Conservation (phyloP, 148 eudicot genomes). For the Talinum fruticosum region DNA sequence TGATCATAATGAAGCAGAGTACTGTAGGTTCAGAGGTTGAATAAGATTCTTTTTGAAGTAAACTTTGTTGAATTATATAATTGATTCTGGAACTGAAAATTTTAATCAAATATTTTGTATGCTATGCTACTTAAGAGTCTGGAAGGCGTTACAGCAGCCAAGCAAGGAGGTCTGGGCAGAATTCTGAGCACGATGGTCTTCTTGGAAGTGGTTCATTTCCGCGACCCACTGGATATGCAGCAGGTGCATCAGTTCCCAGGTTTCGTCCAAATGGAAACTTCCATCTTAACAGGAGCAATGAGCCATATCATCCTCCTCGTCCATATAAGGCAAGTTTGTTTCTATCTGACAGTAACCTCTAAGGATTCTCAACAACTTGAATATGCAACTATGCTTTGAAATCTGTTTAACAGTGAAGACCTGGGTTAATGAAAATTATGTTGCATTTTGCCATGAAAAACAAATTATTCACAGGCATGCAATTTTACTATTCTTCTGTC, state of each 20-base stretch:
- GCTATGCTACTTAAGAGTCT: conserved; percentile 44
- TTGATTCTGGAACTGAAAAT: not conserved
- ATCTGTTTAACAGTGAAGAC: not conserved
- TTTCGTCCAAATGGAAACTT: conserved; percentile 50
- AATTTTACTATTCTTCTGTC: not conserved
- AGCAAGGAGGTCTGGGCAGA: conserved; percentile 70
- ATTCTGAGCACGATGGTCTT: conserved; percentile 93
- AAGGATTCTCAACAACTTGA: not conserved
- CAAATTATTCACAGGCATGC: not conserved
- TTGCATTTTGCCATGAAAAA: not conserved
- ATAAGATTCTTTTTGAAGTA: not conserved
- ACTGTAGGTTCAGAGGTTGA: not conserved
- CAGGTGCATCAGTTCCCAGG: conserved; percentile 57
- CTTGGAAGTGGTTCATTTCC: conserved; percentile 98
- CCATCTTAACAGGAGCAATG: conserved; percentile 67
- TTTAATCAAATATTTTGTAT: not conserved
- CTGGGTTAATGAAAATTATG: not conserved
- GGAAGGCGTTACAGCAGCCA: conserved; percentile 63
- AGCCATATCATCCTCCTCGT: conserved; percentile 98
- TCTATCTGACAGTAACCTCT: conserved; percentile 10
- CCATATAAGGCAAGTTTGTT: conserved; percentile 69
- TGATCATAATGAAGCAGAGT: not conserved
- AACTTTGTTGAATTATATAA: not conserved
- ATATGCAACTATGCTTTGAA: not conserved
- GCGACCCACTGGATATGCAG: conserved; percentile 72